Evolutionary conservation across 2,329 filamentous ascomycete species (phyloP).

Genomic region (Colletotrichum chlorophyti): DNA sequence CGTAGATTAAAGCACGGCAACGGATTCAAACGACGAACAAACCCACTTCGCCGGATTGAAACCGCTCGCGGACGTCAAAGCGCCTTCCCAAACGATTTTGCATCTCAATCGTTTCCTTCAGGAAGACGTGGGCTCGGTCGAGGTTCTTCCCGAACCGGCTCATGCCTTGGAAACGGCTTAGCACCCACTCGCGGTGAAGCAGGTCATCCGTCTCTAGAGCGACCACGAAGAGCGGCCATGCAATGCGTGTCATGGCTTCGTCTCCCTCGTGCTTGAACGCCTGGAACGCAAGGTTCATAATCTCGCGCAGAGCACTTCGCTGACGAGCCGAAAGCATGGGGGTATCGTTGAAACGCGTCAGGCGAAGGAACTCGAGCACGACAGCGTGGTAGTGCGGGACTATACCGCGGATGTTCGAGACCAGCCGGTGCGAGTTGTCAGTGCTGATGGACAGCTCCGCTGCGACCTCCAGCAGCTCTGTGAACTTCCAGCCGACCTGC

Average conservation of each 20-base stretch:
- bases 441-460: slow-evolving; percentile 33
- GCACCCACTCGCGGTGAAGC: slow-evolving; percentile 41
- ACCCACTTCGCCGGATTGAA: slow-evolving; percentile 24
- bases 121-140: slow-evolving; percentile 37
- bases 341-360: slow-evolving; percentile 24
- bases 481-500: slow-evolving; percentile 31
- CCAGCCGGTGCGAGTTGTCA: slow-evolving; percentile 37
- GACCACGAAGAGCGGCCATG: slow-evolving; percentile 43
- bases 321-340: slow-evolving; percentile 23
- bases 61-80: slow-evolving; percentile 30
- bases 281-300: slow-evolving; percentile 42
- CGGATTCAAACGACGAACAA: slow-evolving; percentile 34
- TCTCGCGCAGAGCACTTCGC: slow-evolving; percentile 26
- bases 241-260: slow-evolving; percentile 38
- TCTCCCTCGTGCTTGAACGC: slow-evolving; percentile 40
- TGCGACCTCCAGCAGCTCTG: slow-evolving; percentile 36
- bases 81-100: slow-evolving; percentile 27
- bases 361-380: slow-evolving; percentile 38
- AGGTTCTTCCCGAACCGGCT: slow-evolving; percentile 40
- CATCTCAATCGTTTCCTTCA: slow-evolving; percentile 32
- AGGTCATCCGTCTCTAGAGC: slow-evolving; percentile 42
- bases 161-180: slow-evolving; percentile 38
- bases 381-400: slow-evolving; percentile 43
- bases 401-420: slow-evolving; percentile 42
- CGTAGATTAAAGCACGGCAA: too few species aligned